Conservation (phyloP, 2,329 filamentous ascomycete genomes). For the Xylariaceae sp. region DNA sequence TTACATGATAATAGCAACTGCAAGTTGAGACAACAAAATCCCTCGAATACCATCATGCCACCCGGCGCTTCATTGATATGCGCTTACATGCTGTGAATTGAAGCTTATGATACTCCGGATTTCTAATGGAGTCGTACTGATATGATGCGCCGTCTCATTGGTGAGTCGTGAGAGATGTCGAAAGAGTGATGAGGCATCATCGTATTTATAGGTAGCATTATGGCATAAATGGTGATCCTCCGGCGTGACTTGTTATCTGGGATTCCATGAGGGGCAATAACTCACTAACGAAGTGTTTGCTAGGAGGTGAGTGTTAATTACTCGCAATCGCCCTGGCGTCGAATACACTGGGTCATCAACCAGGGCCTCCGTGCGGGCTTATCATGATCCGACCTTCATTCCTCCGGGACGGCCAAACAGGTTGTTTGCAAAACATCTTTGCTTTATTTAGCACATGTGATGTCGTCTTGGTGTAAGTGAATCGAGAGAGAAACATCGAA, state of each 20-base stretch:
- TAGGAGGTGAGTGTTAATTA: too few relatives aligned
- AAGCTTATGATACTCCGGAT: neutral
- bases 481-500: neutral
- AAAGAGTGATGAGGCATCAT: neutral
- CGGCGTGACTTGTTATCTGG: neutral
- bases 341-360: too few relatives aligned
- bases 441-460: too few relatives aligned
- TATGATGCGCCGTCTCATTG: neutral
- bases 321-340: too few relatives aligned
- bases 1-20: neutral
- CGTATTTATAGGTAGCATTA: neutral
- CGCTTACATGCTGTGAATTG: neutral
- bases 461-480: neutral
- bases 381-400: neutral
- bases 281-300: too few relatives aligned
- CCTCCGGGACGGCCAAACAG: too few relatives aligned
- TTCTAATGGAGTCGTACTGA: neutral
- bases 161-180: neutral
- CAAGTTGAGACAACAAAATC: neutral
- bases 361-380: neutral
- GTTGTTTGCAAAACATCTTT: too few relatives aligned
- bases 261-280: too few relatives aligned
- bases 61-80: neutral
- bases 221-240: constrained; percentile 4
- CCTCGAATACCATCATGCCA: neutral